Percentiles rank a stretch among this genome's conserved stretches.
phyloP scores from a whole-genome alignment of 208 protist species.

The Borovskyia barvae region DNA sequence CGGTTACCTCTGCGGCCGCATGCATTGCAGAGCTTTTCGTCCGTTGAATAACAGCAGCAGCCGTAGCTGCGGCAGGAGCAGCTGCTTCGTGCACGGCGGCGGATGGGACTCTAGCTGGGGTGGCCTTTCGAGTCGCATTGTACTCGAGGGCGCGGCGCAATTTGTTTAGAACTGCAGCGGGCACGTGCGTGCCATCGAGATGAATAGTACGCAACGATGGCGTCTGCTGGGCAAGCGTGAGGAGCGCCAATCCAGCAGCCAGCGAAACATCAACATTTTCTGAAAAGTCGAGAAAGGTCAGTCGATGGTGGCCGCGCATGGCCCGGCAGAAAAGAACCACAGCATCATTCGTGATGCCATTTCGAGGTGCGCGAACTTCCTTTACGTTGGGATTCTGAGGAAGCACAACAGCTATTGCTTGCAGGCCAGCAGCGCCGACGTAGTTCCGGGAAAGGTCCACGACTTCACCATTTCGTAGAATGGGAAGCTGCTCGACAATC shows the following conservation, averaged over 20 bases:
- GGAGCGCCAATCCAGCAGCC: conserved; percentile 62
- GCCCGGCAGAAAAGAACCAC: conserved; percentile 79
- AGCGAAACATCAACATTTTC: conserved; percentile 67
- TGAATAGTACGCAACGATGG: conserved; percentile 27
- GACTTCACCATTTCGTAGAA: conserved; percentile 31
- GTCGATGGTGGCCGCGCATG: conserved; percentile 43
- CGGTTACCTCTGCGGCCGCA: not conserved
- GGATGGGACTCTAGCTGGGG: not conserved
- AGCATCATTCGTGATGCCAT: conserved; percentile 79
- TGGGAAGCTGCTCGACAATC: conserved; percentile 32
- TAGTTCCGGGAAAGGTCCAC: conserved; percentile 75
- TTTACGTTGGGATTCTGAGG: conserved; percentile 52
- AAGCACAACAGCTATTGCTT: conserved; percentile 70
- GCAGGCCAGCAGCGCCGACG: conserved; percentile 67
- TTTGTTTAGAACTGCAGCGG: conserved; percentile 45
- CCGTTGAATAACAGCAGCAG: no score
- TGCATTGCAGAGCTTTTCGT: no score
- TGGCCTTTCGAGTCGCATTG: conserved; percentile 26
- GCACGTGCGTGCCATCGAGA: conserved; percentile 66
- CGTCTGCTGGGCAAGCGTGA: conserved; percentile 60
- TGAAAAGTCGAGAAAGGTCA: conserved; percentile 67
- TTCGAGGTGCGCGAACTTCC: conserved; percentile 48
- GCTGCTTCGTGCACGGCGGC: no score
- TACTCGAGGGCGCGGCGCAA: conserved; percentile 36
- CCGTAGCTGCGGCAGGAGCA: no score